Conservation (phyloP, 192 early-diverging fungal species). For the Borealophlyctis nickersoniae region DNA sequence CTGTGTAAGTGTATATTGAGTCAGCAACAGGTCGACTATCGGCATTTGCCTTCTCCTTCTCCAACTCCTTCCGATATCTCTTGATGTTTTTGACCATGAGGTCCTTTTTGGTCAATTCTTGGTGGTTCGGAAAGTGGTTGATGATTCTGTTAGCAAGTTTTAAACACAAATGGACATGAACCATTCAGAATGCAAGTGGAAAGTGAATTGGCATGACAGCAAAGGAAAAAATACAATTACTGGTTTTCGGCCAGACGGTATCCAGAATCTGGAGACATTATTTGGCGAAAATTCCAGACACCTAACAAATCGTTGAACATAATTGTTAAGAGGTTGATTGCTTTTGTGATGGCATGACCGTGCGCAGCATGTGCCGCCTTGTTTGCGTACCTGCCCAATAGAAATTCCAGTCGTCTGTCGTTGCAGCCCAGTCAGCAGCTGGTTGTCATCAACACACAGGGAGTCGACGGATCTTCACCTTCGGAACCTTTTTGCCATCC, state of each 20-base stretch:
- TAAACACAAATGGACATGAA: neutral
- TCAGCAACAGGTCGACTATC: too few relatives aligned
- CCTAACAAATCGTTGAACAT: too few relatives aligned
- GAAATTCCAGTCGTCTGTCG: slow-evolving; percentile 58
- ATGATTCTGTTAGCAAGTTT: slow-evolving; percentile 34
- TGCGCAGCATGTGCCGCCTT: neutral
- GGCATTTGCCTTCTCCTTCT: slow-evolving; percentile 32
- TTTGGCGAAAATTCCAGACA: slow-evolving; percentile 47
- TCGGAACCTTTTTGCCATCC: slow-evolving; percentile 51
- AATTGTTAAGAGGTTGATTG: too few relatives aligned
- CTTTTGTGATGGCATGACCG: neutral
- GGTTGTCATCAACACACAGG: too few relatives aligned
- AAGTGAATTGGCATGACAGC: neutral
- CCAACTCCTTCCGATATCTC: slow-evolving; percentile 51
- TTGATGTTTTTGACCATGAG: slow-evolving; percentile 64
- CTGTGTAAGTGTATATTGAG: neutral
- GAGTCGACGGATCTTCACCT: too few relatives aligned
- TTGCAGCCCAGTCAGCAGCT: too few relatives aligned
- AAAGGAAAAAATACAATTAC: slow-evolving; percentile 29
- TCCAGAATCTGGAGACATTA: slow-evolving; percentile 54
- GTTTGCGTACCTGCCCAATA: slow-evolving; percentile 46
- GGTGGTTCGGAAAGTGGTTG: slow-evolving; percentile 60
- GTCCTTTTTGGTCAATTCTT: slow-evolving; percentile 58
- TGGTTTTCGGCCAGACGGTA: slow-evolving; percentile 52
- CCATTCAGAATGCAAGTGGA: neutral